Base-by-base conservation (phyloP, 2,329 filamentous ascomycete genomes). In the Didymella arachidicola region DNA sequence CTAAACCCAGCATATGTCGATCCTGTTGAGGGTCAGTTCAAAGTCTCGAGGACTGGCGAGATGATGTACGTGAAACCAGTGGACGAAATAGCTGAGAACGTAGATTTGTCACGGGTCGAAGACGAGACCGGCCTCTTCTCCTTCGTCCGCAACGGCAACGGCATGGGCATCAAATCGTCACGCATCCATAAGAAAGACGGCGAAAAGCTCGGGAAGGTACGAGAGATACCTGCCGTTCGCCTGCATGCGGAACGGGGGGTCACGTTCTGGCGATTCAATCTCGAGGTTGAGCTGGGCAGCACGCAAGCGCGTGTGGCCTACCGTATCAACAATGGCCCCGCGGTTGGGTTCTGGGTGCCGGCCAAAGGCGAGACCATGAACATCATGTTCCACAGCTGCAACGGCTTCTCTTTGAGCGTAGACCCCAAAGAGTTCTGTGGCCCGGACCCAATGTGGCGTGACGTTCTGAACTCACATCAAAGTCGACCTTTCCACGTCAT, bases 321-420 rank as follows among this genome's bases (percentile, higher is more conserved):
- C 77, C 91, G 93, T 53, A 96, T 99, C 80, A 99, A 99, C 72
- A 85, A 89, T 45, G 94, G 95, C 0, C 93, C 94, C 6, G 87
- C 92, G 2, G 88, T 91, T 51, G 92, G 90, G 1, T 99, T 99
- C 76, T 99, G 95, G 94, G 92, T 99, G 0, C 95, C 96, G 5
- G 90, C 89, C 30, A 86, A 84, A 48, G 89, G 87, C 16, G 85
- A 96, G 74, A 86, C 90, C 2, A 99, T 99, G 95, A 97, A 98
- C 79, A 91, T 97, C 74, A 97, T 98, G 93, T 99, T 97, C 79
- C 87, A 98, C 80, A 97, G 91, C 74, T 97, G 95, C 81, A 99
- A 99, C 75, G 95, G 96, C 2, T 99, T 99, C 81, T 94, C 92
- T 68, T 77, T 89, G 50, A 89, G 86, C 56, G 90, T 91, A 25